Evolutionary conservation across 805 yeast species (phyloP).

Genomic region (Candida ovalis): DNA sequence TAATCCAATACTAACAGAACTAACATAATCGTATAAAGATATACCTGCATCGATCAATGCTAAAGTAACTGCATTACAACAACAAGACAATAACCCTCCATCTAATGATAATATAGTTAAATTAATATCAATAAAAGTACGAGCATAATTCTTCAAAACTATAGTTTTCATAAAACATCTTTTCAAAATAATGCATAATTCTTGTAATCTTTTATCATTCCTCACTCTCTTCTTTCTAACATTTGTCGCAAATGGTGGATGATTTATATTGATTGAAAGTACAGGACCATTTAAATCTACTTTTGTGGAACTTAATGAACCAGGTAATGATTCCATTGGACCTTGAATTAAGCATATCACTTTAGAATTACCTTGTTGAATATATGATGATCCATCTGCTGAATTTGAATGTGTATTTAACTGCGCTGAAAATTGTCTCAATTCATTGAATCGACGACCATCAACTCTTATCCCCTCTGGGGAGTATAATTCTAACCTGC

Average conservation of each 20-base stretch:
- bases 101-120: slow-evolving; percentile 83
- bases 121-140: slow-evolving; percentile 74
- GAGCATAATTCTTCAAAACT: slow-evolving; percentile 69
- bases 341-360: slow-evolving; percentile 84
- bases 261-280: slow-evolving; percentile 58
- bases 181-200: slow-evolving; percentile 61
- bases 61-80: slow-evolving; percentile 81
- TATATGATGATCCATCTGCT: slow-evolving; percentile 87
- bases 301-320: slow-evolving; percentile 44
- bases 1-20: slow-evolving; percentile 75
- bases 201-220: slow-evolving; percentile 67
- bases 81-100: slow-evolving; percentile 79
- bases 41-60: slow-evolving; percentile 95
- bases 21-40: slow-evolving; percentile 86
- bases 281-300: slow-evolving; percentile 51
- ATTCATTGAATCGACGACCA: slow-evolving; percentile 94
- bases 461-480: slow-evolving; percentile 93
- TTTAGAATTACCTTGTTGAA: slow-evolving; percentile 90
- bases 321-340: slow-evolving; percentile 72
- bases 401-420: slow-evolving; percentile 85
- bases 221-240: slow-evolving; percentile 66
- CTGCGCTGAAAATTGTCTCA: slow-evolving; percentile 74
- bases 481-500: slow-evolving; percentile 74
- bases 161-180: slow-evolving; percentile 74
- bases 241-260: slow-evolving; percentile 77